These are phyloP conservation scores for Silene vulgaris DNA, from an alignment of 179 eudicot species.

Conservation along the genomic window DNA sequence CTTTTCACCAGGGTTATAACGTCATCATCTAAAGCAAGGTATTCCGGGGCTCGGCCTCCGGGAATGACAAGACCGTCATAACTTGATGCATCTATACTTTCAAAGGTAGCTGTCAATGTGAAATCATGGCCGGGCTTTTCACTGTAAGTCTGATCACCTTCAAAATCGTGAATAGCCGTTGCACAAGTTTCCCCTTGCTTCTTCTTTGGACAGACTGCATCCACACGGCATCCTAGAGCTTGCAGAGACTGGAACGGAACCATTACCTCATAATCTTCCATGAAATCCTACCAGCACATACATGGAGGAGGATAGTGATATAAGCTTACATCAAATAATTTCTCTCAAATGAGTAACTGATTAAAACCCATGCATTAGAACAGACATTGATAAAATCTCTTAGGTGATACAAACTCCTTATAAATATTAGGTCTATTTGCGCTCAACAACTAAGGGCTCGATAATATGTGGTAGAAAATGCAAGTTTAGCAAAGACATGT, in stretches of 20 bases:
- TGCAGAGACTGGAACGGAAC: constrained; percentile 91
- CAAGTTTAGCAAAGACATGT: neutral
- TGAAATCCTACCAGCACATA: constrained; percentile 57
- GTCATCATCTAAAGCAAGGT: constrained; percentile 68
- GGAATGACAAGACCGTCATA: constrained; percentile 95
- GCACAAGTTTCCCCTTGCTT: constrained; percentile 63
- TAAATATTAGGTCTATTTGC: neutral
- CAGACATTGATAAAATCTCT: neutral
- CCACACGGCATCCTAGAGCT: constrained; percentile 92
- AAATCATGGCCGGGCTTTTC: constrained; percentile 94
- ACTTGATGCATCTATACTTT: constrained; percentile 50
- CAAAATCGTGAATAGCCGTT: constrained; percentile 92
- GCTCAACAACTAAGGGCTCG: neutral
- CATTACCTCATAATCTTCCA: constrained; percentile 92
- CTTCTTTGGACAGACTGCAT: constrained; percentile 88
- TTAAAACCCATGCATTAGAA: neutral
- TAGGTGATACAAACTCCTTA: neutral
- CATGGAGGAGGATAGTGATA: neutral
- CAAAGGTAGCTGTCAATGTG: constrained; percentile 58
- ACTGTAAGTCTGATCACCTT: constrained; percentile 95
- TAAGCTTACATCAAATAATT: neutral
- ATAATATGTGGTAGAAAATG: neutral
- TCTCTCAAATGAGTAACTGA: neutral
- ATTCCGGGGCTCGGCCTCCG: constrained; percentile 97
- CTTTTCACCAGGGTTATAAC: constrained; percentile 63